These are phyloP conservation scores for Luffa acutangula DNA, from an alignment of 306 rosid species.

Conservation along the genomic window DNA sequence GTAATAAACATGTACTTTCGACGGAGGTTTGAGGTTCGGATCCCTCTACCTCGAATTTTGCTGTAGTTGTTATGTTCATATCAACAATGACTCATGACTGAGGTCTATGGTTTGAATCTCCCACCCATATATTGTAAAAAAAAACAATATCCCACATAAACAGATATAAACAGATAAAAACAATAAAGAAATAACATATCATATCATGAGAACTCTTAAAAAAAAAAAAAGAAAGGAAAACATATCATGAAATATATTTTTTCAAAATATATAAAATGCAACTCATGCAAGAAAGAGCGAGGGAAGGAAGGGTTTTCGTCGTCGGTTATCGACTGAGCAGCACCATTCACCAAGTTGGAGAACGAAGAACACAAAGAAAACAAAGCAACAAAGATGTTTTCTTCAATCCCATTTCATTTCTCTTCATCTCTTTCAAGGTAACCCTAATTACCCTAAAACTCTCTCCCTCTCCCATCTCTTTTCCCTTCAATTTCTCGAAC, in stretches of 20 bases:
- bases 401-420: background rate
- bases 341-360: background rate
- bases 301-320: conserved; percentile 17
- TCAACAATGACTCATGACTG: no score
- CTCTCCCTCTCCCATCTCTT: background rate
- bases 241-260: background rate
- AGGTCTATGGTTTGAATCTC: no score
- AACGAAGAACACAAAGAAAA: background rate
- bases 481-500: background rate
- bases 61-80: no score
- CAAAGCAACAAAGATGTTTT: background rate
- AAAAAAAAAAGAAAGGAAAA: background rate
- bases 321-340: conserved; percentile 8
- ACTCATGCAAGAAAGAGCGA: conserved; percentile 3
- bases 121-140: no score
- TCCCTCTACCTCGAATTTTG: no score
- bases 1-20: no score
- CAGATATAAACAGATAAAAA: background rate
- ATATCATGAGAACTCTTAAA: background rate
- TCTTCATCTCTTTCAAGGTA: conserved; percentile 10
- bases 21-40: no score
- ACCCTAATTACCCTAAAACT: conserved; percentile 4
- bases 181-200: background rate
- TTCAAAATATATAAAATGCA: conserved; percentile 12
- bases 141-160: no score